phyloP scores from a whole-genome alignment of 2,329 filamentous ascomycete species.

The Chalaropsis ovoidea region DNA sequence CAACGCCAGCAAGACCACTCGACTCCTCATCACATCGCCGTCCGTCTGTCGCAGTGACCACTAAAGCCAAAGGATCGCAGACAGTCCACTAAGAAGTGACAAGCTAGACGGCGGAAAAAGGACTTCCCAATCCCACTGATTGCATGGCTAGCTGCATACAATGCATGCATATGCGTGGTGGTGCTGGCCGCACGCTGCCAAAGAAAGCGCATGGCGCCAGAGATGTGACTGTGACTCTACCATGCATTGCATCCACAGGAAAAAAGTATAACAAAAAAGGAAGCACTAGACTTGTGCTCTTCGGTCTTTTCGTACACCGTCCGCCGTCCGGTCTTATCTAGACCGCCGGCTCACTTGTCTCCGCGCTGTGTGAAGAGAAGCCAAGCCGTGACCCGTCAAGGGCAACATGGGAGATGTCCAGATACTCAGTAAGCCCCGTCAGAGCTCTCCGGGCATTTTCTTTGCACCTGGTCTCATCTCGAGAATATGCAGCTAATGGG shows the following conservation, averaged over 20 bases:
- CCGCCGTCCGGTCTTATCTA: no score
- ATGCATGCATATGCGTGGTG: neutral
- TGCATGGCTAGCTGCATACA: neutral
- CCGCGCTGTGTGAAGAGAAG: no score
- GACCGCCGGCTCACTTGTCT: no score
- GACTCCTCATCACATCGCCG: neutral
- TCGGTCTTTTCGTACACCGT: no score
- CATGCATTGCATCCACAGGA: neutral
- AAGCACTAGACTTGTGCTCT: no score
- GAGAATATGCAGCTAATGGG: no score
- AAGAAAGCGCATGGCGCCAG: neutral
- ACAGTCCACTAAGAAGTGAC: neutral
- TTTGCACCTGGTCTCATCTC: no score
- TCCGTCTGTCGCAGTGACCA: neutral
- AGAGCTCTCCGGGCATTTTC: no score
- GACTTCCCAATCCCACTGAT: neutral
- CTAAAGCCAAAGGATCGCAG: neutral
- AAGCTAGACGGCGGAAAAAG: neutral
- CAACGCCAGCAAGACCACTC: neutral
- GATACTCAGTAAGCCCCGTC: no score
- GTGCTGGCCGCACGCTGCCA: conserved; percentile 12
- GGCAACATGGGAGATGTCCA: no score
- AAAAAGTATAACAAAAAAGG: neutral
- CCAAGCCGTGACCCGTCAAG: no score
- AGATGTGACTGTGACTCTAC: conserved; percentile 8